A percentile compares a stretch with the other conserved stretches of the same genome.
phyloP scores from a whole-genome alignment of 345 rosid species.

The Lumnitzera racemosa region DNA sequence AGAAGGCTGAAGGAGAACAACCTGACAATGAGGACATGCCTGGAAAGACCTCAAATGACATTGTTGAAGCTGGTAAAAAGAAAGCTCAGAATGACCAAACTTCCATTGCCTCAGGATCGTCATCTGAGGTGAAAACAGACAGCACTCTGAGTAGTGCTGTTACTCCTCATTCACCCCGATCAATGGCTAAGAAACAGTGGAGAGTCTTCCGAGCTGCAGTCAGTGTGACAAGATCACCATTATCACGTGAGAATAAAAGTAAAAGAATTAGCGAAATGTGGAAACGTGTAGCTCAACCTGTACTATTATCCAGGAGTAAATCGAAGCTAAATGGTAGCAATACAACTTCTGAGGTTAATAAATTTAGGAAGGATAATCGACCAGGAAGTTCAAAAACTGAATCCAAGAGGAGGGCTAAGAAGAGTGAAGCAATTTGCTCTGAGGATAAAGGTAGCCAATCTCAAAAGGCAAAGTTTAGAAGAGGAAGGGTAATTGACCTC shows the following conservation, averaged over 20 bases:
- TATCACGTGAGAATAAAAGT: constrained; percentile 9
- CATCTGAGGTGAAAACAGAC: too few relatives aligned
- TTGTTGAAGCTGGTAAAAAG: constrained; percentile 4
- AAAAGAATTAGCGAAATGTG: constrained; percentile 7
- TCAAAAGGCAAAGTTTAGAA: constrained; percentile 34
- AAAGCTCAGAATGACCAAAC: not conserved
- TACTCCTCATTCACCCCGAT: constrained; percentile 5
- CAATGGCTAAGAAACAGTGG: not conserved
- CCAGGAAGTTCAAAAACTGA: constrained; percentile 3
- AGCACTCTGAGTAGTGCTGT: constrained; percentile 11
- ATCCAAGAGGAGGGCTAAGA: constrained; percentile 20
- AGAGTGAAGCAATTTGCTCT: constrained; percentile 14
- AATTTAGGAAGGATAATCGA: too few relatives aligned
- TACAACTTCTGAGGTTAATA: not conserved
- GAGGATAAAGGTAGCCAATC: constrained; percentile 15
- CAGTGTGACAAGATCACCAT: not conserved
- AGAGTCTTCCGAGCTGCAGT: not conserved
- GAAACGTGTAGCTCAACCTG: not conserved
- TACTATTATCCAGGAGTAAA: constrained; percentile 12
- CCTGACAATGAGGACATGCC: constrained; percentile 15
- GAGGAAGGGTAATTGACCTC: constrained; percentile 47
- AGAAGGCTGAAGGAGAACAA: constrained; percentile 3
- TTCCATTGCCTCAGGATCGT: too few relatives aligned
- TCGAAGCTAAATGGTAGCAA: not conserved
- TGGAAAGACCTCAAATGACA: constrained; percentile 24